These are phyloP conservation scores for Passalora sequoiae DNA, from an alignment of 2,329 filamentous ascomycete genomes.

Conservation along the genomic window DNA sequence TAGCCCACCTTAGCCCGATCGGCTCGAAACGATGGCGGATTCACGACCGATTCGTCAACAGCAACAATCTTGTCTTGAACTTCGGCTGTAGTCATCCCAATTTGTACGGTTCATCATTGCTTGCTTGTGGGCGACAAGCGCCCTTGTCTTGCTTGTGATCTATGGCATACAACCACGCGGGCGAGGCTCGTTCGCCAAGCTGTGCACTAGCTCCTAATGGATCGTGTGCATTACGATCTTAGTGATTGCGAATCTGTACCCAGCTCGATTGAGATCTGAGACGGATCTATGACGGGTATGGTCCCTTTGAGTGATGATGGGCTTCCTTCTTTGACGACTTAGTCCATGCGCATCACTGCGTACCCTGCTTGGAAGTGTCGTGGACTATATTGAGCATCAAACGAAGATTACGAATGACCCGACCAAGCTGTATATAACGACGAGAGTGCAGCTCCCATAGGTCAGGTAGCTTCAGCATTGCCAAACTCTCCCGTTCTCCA, in stretches of 20 bases:
- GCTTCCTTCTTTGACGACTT: background rate
- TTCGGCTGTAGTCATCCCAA: constrained; percentile 12
- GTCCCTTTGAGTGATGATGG: background rate
- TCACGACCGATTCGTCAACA: constrained; percentile 15
- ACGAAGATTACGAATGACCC: constrained; percentile 5
- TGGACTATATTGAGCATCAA: constrained; percentile 21
- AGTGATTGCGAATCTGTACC: too few species aligned
- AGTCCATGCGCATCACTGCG: background rate
- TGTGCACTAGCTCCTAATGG: background rate
- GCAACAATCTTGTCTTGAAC: background rate
- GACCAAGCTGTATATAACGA: constrained; percentile 19
- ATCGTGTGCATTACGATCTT: too few species aligned
- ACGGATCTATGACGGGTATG: too few species aligned
- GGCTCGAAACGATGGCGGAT: constrained; percentile 12
- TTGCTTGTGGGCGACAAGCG: background rate
- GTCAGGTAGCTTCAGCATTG: constrained; percentile 16
- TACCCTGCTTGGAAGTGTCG: background rate
- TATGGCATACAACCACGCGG: constrained; percentile 1
- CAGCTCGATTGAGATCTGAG: too few species aligned
- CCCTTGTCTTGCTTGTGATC: constrained; percentile 5
- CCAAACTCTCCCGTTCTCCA: constrained; percentile 13
- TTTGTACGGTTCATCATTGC: too few species aligned
- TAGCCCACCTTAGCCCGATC: background rate
- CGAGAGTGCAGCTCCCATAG: constrained; percentile 17
- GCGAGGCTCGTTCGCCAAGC: background rate